phyloP scores from a whole-genome alignment of 371 early-diverging fungal species.

The Zopfochytrium polystomum region DNA sequence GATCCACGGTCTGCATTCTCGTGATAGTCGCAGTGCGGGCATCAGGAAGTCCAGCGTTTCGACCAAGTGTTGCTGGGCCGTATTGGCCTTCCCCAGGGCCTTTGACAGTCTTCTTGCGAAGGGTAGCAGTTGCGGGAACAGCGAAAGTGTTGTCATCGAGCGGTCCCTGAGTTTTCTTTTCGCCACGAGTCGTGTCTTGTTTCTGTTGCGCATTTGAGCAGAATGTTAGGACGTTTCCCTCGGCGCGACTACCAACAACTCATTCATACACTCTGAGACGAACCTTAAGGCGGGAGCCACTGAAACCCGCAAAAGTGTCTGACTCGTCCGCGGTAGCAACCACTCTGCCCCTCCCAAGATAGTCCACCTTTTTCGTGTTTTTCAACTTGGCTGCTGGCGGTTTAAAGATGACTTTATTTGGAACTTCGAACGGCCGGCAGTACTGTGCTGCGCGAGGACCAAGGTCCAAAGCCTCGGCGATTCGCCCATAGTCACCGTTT shows the following conservation, averaged over 20 bases:
- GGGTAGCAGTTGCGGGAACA: background rate
- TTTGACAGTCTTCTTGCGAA: slow-evolving; percentile 4
- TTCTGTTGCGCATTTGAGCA: slow-evolving; percentile 4
- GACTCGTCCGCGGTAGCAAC: slow-evolving; percentile 62
- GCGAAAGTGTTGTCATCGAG: slow-evolving; percentile 17
- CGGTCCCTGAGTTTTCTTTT: no score
- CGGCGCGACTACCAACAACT: background rate
- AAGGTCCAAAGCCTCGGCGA: slow-evolving; percentile 38
- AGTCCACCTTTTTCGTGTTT: slow-evolving; percentile 73
- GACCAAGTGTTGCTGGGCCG: background rate
- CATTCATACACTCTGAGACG: background rate
- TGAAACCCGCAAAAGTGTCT: slow-evolving; percentile 68
- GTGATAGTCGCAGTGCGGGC: slow-evolving; percentile 9
- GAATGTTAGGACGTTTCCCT: background rate
- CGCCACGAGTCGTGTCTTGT: slow-evolving; percentile 13
- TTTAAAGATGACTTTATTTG: slow-evolving; percentile 59
- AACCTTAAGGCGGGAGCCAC: slow-evolving; percentile 37
- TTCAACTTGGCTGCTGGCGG: slow-evolving; percentile 80
- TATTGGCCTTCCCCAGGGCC: no score
- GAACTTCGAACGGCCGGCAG: slow-evolving; percentile 24
- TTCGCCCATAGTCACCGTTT: slow-evolving; percentile 5
- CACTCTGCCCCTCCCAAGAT: slow-evolving; percentile 63
- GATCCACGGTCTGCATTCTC: background rate
- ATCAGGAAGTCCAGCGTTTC: slow-evolving; percentile 1
- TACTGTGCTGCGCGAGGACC: slow-evolving; percentile 27